Percentiles rank a stretch among this genome's conserved stretches.
phyloP scores from a whole-genome alignment of 805 yeast genomes.

The Candida tallmaniae region DNA sequence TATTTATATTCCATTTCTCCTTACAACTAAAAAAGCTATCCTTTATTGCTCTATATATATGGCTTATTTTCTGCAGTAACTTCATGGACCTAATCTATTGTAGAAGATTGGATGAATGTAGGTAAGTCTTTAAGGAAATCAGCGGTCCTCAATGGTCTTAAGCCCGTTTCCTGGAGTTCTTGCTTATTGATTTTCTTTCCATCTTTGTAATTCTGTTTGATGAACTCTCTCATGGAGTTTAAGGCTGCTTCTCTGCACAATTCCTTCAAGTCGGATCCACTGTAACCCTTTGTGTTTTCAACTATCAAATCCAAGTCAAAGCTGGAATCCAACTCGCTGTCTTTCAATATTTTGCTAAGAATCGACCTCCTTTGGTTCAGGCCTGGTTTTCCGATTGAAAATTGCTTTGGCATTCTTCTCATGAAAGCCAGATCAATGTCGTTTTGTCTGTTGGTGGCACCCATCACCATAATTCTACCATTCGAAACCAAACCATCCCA shows the following conservation, averaged over 20 bases:
- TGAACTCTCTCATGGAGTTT: conserved; percentile 82
- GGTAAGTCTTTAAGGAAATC: conserved; percentile 51
- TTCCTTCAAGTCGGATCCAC: conserved; percentile 92
- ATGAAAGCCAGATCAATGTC: conserved; percentile 92
- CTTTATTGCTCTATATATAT: no score
- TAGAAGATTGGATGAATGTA: conserved; percentile 15
- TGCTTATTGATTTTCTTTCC: conserved; percentile 25
- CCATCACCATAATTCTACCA: conserved; percentile 82
- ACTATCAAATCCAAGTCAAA: conserved; percentile 65
- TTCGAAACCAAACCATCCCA: conserved; percentile 89
- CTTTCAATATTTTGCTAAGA: conserved; percentile 61
- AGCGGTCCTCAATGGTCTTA: conserved; percentile 59
- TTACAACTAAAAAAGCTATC: no score
- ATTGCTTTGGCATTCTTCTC: conserved; percentile 88
- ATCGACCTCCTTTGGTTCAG: conserved; percentile 65
- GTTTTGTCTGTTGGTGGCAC: conserved; percentile 89
- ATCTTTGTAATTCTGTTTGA: conserved; percentile 50
- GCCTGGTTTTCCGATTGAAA: conserved; percentile 72
- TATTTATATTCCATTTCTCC: no score
- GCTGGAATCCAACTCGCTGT: conserved; percentile 51
- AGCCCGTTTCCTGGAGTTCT: conserved; percentile 27
- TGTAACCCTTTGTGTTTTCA: conserved; percentile 53
- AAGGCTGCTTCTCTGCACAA: conserved; percentile 91
- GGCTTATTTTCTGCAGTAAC: no score
- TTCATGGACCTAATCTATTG: conserved; percentile 18